Evolutionary conservation across 768 basidiomycete genomes (phyloP), one percentile per base, ranked within the genome.

Genomic region (Leccinum imitatum): DNA sequence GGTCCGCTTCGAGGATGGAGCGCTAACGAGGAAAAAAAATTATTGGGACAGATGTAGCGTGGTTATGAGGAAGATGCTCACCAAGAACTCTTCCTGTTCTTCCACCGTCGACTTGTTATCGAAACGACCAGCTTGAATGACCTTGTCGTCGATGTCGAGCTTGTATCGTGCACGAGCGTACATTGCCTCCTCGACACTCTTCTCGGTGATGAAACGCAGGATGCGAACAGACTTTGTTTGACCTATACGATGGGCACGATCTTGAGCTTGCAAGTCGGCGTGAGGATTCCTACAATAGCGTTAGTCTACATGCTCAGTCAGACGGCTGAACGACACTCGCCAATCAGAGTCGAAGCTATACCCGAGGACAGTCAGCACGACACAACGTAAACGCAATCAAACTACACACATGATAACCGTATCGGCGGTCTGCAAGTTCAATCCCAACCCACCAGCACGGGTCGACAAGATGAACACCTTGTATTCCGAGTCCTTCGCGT

Each of bases 161-260:
- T 99, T 99, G 77, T 87, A 92, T 59, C 92, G 86, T 6, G 97
- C 97, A 63, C 95, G 86, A 50, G 93, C 91, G 62, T 98, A 91
- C 85, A 98, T 97, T 4, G 95, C 93, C 76, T 98, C 97, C 76
- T 98, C 97, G 23, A 99, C 94, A 63, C 95, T 96, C 79, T 95
- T 94, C 75, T 97, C 93, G 4, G 96, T 97, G 72, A 99, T 95
- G 74, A 99, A 92, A 62, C 96, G 87, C 64, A 98, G 81, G 63
- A 99, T 98, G 33, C 95, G 87, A 19, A 99, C 97, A 50, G 95
- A 91, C 75, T 95, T 96, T 60, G 97, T 99, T 72, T 99, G 97
- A 60, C 97, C 97, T 69, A 99, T 99, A 84, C 97, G 95, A 82
- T 99, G 96, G 11, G 93, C 93, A 82, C 95, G 93, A 85, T 99